Evolutionary conservation across 805 yeast species (phyloP), one percentile per base, ranked within the genome.

Genomic region (Candida stauntonica): DNA sequence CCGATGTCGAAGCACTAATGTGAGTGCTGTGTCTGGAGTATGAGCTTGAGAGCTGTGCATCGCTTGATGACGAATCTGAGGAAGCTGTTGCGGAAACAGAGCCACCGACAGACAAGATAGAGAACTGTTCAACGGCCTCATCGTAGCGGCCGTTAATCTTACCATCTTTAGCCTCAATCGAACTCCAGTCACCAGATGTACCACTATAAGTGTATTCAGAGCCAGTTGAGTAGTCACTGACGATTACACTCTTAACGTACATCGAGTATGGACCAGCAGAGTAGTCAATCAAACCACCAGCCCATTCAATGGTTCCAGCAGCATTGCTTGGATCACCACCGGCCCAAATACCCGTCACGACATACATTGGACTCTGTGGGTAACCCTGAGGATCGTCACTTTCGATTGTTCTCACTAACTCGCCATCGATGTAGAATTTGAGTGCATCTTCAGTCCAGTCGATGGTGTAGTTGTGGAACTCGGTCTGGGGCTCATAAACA

Each of bases 281-380:
- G 54, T 77, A 82, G 55, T 84, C 80, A 12, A 87, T 77, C 15
- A 49, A 42, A 40, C 94, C 95, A 42, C 91, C 91, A 4, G 91
- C 87, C 93, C 93, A 83, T 52, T 76, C 77, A 41, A 83, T 81
- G 2, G 89, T 81, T 35, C 91, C 91, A 27, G 66, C 65, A 6
- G 69, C 65, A 51, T 81, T 81, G 18, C 65, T 50, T 20, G 83
- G 65, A 59, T 82, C 88, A 57, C 93, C 93, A 52, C 89, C 91
- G 4, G 88, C 88, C 91, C 93, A 83, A 23, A 78, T 63, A 47
- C 93, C 91, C 45, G 76, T 66, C 55, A 66, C 70, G 11, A 83
- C 57, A 47, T 66, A 71, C 89, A 88, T 86, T 34, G 97, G 97
- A n/a, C 87, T 67, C 64, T 88, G 95, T 30, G 97, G 97, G 61